Percentiles rank a stretch among this genome's conserved stretches.
phyloP scores from a whole-genome alignment of 768 basidiomycete genomes.

The Suillus tomentosus region DNA sequence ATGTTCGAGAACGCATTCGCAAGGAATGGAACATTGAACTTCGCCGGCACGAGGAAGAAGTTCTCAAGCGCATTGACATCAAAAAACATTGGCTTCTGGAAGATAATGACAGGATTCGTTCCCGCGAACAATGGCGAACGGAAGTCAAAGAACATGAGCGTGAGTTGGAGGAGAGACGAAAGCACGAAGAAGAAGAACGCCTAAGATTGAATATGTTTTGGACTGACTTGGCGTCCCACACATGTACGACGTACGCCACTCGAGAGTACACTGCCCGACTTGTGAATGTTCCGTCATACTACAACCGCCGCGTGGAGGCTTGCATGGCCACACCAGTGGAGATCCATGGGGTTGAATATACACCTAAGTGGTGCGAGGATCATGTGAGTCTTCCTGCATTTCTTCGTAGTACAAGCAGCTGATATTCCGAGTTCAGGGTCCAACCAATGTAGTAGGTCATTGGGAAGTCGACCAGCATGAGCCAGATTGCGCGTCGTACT shows the following conservation, averaged over 20 bases:
- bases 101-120: constrained; percentile 10
- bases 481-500: constrained; percentile 29
- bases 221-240: constrained; percentile 14
- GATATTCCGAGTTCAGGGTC: constrained; percentile 18
- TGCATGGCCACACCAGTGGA: constrained; percentile 26
- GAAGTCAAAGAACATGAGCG: background rate
- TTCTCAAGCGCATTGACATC: constrained; percentile 14
- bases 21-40: constrained; percentile 23
- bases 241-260: constrained; percentile 30
- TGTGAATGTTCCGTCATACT: constrained; percentile 28
- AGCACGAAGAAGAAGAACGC: constrained; percentile 24
- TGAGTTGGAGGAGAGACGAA: constrained; percentile 2
- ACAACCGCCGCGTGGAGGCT: constrained; percentile 22
- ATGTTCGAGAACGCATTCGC: constrained; percentile 24
- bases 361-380: constrained; percentile 26
- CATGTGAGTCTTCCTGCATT: constrained; percentile 14
- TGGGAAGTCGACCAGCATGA: constrained; percentile 31
- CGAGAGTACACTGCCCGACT: constrained; percentile 33
- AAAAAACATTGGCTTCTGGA: constrained; percentile 24
- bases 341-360: constrained; percentile 23
- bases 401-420: background rate
- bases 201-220: constrained; percentile 6
- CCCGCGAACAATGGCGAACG: constrained; percentile 1
- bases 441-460: constrained; percentile 23
- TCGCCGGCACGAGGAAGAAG: constrained; percentile 20